Evolutionary conservation across 176 grass and related monocot species (phyloP).

Genomic region (Carex cristatella): DNA sequence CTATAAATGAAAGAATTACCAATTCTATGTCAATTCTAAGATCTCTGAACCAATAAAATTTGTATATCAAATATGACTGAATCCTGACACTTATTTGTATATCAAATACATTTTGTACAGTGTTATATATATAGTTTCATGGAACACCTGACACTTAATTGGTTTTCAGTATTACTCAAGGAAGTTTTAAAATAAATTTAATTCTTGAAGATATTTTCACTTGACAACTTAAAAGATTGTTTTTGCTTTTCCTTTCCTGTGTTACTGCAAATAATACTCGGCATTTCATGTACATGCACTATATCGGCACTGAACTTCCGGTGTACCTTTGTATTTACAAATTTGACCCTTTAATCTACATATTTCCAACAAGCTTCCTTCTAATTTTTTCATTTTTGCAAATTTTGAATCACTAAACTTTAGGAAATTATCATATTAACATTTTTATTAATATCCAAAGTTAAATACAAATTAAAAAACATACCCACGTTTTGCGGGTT

Average conservation of each 20-base stretch:
- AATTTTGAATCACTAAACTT: neutral
- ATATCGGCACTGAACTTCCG: neutral
- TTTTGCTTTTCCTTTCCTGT: neutral
- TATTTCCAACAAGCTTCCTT: neutral
- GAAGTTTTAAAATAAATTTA: neutral
- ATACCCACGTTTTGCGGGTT: no score
- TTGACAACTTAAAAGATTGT: no score
- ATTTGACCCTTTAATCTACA: neutral
- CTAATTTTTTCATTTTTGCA: neutral
- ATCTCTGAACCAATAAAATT: neutral
- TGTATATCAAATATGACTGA: no score
- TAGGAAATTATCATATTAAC: no score
- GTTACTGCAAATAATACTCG: neutral
- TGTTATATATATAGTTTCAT: no score
- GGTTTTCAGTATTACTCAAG: neutral
- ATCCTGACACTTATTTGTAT: no score
- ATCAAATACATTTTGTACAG: no score
- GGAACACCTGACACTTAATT: neutral
- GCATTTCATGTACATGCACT: neutral
- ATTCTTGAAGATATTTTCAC: no score
- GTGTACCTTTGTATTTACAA: neutral
- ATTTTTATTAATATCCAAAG: no score
- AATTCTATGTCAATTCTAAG: neutral
- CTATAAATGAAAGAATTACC: neutral
- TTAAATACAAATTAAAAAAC: no score